phyloP scores from a whole-genome alignment of 2,329 filamentous ascomycete species.

The Botrytis deweyae region DNA sequence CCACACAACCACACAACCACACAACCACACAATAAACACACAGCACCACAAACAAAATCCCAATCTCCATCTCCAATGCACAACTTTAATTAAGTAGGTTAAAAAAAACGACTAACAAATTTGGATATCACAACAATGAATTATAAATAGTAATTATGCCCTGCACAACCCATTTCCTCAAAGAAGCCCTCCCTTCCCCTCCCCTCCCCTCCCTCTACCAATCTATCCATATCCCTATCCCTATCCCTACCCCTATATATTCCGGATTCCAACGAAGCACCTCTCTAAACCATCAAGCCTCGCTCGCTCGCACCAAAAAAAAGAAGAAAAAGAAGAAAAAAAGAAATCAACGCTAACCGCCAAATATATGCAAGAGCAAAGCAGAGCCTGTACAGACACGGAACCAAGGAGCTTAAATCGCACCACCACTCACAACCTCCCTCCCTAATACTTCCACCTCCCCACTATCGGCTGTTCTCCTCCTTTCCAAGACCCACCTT shows the following conservation, averaged over 20 bases:
- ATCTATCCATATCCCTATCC: not conserved
- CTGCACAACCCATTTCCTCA: not conserved
- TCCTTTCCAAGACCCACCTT: conserved; percentile 68
- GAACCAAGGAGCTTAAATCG: conserved; percentile 3
- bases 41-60: too few relatives aligned
- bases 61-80: too few relatives aligned
- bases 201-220: too few relatives aligned
- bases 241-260: not conserved
- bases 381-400: not conserved
- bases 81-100: too few relatives aligned
- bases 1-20: too few relatives aligned
- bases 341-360: not conserved
- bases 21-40: too few relatives aligned
- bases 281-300: not conserved
- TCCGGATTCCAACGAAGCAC: not conserved
- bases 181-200: too few relatives aligned
- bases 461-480: conserved; percentile 64
- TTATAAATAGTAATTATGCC: not conserved
- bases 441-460: conserved; percentile 64
- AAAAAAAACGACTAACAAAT: too few relatives aligned
- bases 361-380: not conserved
- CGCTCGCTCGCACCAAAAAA: not conserved
- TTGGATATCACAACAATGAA: too few relatives aligned
- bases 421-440: conserved; percentile 46
- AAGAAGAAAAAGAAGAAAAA: not conserved